A percentile compares a stretch with the other conserved stretches of the same genome.
Evolutionary conservation across 2,329 filamentous ascomycete genomes (phyloP).

Genomic region (Nemania diffusa): DNA sequence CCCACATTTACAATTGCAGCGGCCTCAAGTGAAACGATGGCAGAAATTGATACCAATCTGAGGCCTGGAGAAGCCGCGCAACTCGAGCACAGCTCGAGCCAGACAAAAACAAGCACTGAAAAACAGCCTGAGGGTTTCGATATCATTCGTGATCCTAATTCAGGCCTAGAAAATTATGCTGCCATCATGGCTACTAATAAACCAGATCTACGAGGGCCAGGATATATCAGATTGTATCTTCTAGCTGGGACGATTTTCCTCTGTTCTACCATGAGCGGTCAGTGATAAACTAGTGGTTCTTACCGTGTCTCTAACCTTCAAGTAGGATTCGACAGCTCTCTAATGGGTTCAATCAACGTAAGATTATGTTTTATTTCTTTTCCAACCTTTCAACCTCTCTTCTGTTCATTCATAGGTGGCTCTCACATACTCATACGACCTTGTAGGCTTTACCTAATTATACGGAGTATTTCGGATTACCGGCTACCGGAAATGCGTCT

Average conservation of each 20-base stretch:
- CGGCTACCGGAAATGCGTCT: conserved; percentile 50
- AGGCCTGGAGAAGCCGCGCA: not conserved
- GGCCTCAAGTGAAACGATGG: conserved; percentile 4
- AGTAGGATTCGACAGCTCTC: conserved; percentile 54
- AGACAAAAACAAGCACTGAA: not conserved
- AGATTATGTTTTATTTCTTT: not conserved
- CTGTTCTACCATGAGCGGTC: conserved; percentile 56
- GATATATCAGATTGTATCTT: conserved; percentile 48
- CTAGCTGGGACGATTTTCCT: conserved; percentile 47
- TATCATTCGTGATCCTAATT: conserved; percentile 26
- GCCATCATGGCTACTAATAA: conserved; percentile 48
- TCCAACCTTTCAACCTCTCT: not conserved
- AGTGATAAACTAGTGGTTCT: not conserved
- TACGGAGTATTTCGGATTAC: conserved; percentile 53
- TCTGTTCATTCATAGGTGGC: too few species aligned
- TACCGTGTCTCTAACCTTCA: not conserved
- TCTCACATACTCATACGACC: not conserved
- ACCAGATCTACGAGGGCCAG: conserved; percentile 46
- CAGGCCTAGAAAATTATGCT: conserved; percentile 46
- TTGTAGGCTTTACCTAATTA: conserved; percentile 52
- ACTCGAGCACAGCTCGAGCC: not conserved
- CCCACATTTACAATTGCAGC: not conserved
- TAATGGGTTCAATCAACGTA: conserved; percentile 59
- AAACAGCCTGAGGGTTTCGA: not conserved
- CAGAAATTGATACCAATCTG: not conserved